phyloP scores from a whole-genome alignment of 1,284 basidiomycete genomes.

The Moesziomyces antarcticus region DNA sequence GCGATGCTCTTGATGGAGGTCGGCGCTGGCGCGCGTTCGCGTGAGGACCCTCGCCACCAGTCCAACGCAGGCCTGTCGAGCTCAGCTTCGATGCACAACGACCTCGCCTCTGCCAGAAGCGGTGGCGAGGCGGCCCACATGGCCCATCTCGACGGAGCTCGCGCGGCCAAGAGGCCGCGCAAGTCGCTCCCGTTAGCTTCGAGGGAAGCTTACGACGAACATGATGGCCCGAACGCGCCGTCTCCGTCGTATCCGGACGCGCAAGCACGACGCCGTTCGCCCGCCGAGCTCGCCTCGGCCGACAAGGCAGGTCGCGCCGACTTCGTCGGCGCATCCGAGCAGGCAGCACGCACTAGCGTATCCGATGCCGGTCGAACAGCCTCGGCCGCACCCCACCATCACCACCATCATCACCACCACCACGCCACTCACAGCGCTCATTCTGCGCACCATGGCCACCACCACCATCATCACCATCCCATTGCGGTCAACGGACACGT shows the following conservation, averaged over 20 bases:
- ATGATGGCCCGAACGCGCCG: constrained; percentile 10
- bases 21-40: constrained; percentile 38
- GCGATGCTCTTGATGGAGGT: constrained; percentile 66
- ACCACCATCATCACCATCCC: constrained; percentile 48
- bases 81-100: constrained; percentile 31
- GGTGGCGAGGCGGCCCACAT: constrained; percentile 7
- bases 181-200: constrained; percentile 28
- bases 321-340: constrained; percentile 25
- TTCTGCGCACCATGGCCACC: constrained; percentile 30
- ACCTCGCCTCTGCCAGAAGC: constrained; percentile 24
- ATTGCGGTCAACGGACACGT: constrained; percentile 26
- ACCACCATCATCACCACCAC: constrained; percentile 55
- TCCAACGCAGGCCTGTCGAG: constrained; percentile 9
- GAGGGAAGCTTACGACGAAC: constrained; percentile 27
- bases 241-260: constrained; percentile 6
- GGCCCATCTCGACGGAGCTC: constrained; percentile 16
- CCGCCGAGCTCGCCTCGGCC: constrained; percentile 11
- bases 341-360: constrained; percentile 12
- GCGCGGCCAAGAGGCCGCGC: constrained; percentile 38
- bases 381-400: constrained; percentile 35
- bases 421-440: constrained; percentile 33
- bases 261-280: constrained; percentile 13
- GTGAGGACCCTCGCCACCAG: constrained; percentile 28
- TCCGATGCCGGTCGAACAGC: constrained; percentile 9
- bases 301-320: constrained; percentile 10